Conservation (phyloP, 1,284 basidiomycete species). For the Microbotryum scabiosae region DNA sequence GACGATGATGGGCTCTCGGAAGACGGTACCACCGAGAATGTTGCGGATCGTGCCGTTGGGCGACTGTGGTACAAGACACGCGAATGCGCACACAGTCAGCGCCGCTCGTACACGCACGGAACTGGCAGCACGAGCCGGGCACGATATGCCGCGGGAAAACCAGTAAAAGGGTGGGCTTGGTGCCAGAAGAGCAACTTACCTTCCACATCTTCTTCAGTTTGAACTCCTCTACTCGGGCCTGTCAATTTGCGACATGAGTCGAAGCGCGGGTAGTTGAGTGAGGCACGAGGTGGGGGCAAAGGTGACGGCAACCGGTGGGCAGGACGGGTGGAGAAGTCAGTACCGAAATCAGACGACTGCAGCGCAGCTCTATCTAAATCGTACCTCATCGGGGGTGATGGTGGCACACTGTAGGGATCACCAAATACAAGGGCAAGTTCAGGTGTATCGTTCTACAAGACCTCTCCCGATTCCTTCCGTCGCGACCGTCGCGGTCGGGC, state of each 20-base stretch:
- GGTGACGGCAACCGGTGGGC: not conserved
- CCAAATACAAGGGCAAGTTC: not conserved
- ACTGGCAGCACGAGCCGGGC: not conserved
- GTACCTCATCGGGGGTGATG: constrained; percentile 84
- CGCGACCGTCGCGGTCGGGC: not conserved
- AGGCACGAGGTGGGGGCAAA: no score
- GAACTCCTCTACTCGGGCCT: constrained; percentile 83
- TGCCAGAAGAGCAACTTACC: constrained; percentile 4
- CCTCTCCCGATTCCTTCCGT: constrained; percentile 51
- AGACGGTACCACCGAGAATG: constrained; percentile 84
- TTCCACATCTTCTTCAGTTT: constrained; percentile 85
- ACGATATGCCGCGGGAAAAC: not conserved
- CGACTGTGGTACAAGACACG: constrained; percentile 46
- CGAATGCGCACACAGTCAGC: no score
- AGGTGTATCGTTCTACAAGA: constrained; percentile 67
- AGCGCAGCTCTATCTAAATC: not conserved
- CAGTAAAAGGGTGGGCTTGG: no score
- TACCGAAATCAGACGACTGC: not conserved
- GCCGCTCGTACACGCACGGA: no score
- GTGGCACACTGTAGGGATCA: constrained; percentile 65
- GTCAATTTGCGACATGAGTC: not conserved
- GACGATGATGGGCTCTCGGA: constrained; percentile 96
- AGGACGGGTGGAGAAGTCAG: not conserved
- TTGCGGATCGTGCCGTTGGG: constrained; percentile 79
- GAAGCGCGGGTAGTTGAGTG: not conserved